Base-by-base conservation (phyloP, 352 stramenopile genomes). In the Phytophthora colocasiae region DNA sequence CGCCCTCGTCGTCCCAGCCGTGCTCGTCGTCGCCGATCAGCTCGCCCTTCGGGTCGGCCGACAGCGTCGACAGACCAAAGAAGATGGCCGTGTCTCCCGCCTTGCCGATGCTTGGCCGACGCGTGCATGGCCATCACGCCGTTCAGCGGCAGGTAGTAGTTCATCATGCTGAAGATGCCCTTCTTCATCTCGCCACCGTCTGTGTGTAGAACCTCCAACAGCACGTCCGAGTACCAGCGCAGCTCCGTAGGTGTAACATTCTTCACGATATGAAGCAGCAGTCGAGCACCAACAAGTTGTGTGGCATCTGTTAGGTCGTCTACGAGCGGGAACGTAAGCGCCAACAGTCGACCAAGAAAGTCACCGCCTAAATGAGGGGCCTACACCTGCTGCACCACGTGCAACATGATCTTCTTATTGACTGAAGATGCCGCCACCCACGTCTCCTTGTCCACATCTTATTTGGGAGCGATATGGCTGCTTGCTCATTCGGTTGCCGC, bases 151-250 rank as follows among this genome's bases (percentile, higher is more conserved):
- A 99, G 78, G 89, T 90, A 98, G 84, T 99, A 99, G 83, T 99
- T 99, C 96, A 99, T 99, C 76, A 99, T 90, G 49, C 82, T 95
- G 71, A 99, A 99, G 72, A 99, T 98, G 34, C 96, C 96, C 81
- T 99, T 99, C 85, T 99, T 99, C 85, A 99, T 99, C 81, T 99
- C 97, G 49, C 97, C 97, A 44, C 96, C 96, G 80, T n/a, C 82
- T 10, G 75, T 72, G 17, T 83, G 69, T 7, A 96, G 59, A n/a
- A 92, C 83, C 40, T 95, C 81, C 11, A 95, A 64, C 11, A 96
- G 50, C 9, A 94, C 73, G 45, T 96, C 81, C 12, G 73, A 69
- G 61, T 94, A 94, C 88, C 88, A 96, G 14, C 83, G 83, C 54
- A 96, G 59, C 69, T 96, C 88, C 0, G 86, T 93, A 0, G 72